Base-by-base conservation (phyloP, 257 asterid genomes). In the Fraxinus anomala region DNA sequence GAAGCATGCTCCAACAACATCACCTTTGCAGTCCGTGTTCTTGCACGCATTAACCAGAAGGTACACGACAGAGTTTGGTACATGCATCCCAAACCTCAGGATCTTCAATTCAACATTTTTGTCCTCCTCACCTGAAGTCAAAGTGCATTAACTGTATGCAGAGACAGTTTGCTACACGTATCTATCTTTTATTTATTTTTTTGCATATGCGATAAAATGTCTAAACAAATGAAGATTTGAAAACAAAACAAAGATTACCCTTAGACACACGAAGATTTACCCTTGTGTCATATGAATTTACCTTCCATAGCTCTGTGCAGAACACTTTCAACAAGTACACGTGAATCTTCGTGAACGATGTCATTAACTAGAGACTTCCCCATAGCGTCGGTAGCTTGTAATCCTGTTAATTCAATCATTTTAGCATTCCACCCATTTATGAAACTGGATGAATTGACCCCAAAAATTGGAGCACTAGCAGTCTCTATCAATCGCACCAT, bases 401-500 rank as follows among this genome's bases (percentile, higher is more conserved):
- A 75, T 26, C 91, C 91, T 2, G 90, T 92, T 69, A 92, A 76
- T 81, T 92, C 96, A 68, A 79, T 79, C 81, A 92, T 89, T 81
- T 90, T 90, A 33, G 80, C 68, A 68, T 92, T 92, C 97, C 97
- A 92, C 59, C 96, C 92, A 81, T 90, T 90, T 73, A 90, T 78
- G 68, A 81, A 26, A 67, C 94, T 92, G 6, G 86, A 84, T 47
- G 77, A 75, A 82, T 90, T 89, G 19, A 89, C 96, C 66, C 91
- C 96, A 56, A 92, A 90, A 67, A 92, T 86, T 8, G 97, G 97
- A 72, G 83, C 92, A 24, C 80, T 81, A 4, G 94, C 92, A 8
- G 88, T 90, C 77, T 92, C 97, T 33, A 90, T 84, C 82, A 90
- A 70, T 51, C 91, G 79, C 14, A 82, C 89, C 87, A 92, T 85